phyloP scores from a whole-genome alignment of 2,329 filamentous ascomycete species.

The Xylaria sp. region DNA sequence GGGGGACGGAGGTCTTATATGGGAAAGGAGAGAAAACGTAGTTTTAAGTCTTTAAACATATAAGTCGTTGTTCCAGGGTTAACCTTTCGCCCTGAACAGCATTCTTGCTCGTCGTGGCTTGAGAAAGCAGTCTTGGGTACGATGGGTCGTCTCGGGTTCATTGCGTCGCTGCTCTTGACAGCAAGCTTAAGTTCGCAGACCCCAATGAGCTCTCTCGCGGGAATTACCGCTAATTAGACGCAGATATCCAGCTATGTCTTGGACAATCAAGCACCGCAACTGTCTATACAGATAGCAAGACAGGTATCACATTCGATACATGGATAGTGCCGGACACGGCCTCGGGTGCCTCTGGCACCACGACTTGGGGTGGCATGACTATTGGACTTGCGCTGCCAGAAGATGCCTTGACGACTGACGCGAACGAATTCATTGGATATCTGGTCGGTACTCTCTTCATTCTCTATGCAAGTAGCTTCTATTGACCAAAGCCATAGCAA shows the following conservation, averaged over 20 bases:
- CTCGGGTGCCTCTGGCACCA: conserved; percentile 45
- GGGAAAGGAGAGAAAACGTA: conserved; percentile 2
- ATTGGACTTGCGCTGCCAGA: conserved; percentile 67
- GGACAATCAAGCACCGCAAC: conserved; percentile 44
- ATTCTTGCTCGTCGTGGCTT: conserved; percentile 24
- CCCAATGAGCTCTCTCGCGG: not conserved
- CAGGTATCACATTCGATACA: conserved; percentile 65
- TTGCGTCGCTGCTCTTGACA: conserved; percentile 44
- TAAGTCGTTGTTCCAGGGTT: conserved; percentile 26
- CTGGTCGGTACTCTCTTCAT: conserved; percentile 55
- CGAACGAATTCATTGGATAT: conserved; percentile 69
- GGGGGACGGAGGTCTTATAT: not conserved
- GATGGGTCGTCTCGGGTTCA: conserved; percentile 43
- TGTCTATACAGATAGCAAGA: conserved; percentile 59
- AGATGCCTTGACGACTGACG: conserved; percentile 59
- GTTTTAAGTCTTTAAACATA: conserved; percentile 27
- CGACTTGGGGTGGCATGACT: conserved; percentile 59
- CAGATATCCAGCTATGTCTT: conserved; percentile 44
- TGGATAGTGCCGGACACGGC: conserved; percentile 54
- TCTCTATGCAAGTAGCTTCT: not conserved
- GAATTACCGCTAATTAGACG: conserved; percentile 36
- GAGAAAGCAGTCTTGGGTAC: conserved; percentile 26
- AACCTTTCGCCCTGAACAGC: conserved; percentile 5
- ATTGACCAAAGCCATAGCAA: conserved; percentile 51
- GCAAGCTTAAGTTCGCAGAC: conserved; percentile 40